Evolutionary conservation across 768 basidiomycete species (phyloP), one percentile per base, ranked within the genome.

Genomic region (Exidia glandulosa): DNA sequence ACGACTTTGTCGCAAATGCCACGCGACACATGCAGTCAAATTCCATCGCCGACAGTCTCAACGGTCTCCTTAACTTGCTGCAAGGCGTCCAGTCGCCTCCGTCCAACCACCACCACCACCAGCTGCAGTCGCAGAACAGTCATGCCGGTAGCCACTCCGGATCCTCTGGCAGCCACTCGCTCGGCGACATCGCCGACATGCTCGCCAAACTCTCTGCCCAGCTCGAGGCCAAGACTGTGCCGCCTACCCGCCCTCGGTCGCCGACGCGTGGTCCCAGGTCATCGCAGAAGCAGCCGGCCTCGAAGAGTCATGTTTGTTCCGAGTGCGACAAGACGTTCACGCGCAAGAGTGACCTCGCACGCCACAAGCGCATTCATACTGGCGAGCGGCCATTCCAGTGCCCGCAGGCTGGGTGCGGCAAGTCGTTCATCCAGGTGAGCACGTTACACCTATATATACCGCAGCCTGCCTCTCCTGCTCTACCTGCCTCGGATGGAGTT

Each of bases 331-430:
- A 93, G 75, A 77, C 83, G 10, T 94, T 94, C 68, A 86, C 86
- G 31, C 82, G 91, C 27, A 81, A 85, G 61, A 93, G 90, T 67
- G 91, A 94, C 68, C 78, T 94, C 50, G 80, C 83, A 45, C 83
- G 91, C 30, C 91, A 94, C 69, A 88, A 84, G 77, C 83, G 90
- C 48, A 93, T 93, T 75, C 91, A 94, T 66, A 93, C 91, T 0
- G 91, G 91, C 19, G 91, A 94, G 70, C 79, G 91, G 57, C 91
- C 91, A 2, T 93, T 88, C 70, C 75, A 84, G 13, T 94, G 90
- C 65, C 75, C 77, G 33, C 78, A 88, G 65, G 66, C 72, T 31
- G 85, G 84, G 31, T 94, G 91, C 60, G 88, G 89, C 57, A 94
- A 94, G 76, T 88, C 88, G 2, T 94, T 94, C 66, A 93, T 94